Evolutionary conservation across 768 basidiomycete species (phyloP), one percentile per base, ranked within the genome.

Genomic region (Lactarius tabidus): DNA sequence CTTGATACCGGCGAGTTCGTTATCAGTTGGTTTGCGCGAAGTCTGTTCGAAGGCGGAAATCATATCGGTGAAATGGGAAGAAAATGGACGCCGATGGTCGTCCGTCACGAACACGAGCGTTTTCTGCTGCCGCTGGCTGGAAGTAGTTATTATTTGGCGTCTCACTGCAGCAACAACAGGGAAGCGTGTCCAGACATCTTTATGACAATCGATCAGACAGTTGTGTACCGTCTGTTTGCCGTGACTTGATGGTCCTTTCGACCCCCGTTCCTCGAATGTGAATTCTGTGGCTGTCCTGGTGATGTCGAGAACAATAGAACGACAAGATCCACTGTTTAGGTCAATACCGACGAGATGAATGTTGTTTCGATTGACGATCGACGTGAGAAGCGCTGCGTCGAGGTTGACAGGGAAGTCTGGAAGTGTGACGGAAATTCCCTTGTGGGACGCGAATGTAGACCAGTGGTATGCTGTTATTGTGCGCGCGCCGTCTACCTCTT

Each of bases 221-320:
- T 85, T 86, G 61, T 85, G 79, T 2, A 73, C 66, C 1, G 77
- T 78, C 6, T 57, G 60, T 12, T 64, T 60, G 35, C 61, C 62
- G 9, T 71, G 65, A 35, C 35, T 62, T 33, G 71, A 60, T 23
- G 70, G 55, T 8, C 60, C 63, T 7, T 72, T 72, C 26, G 52
- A 56, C 1, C 77, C 79, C 45, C 76, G 81, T 62, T 81, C 79
- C 62, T 77, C 77, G 76, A 86, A 86, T 57, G 75, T 78, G 66
- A 84, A 86, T 60, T 86, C 83, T 1, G 86, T 85, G 3, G 78
- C 73, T 63, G 82, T 84, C 59, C 79, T 79, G 5, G 82, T 84
- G 67, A 87, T 85, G 38, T 80, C 76, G 52, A 87, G 70, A 0
- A 75, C 77, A 17, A 81, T 38, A 0, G 85, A 2, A 71, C 39